phyloP scores from a whole-genome alignment of 768 basidiomycete genomes.

The Pilatotrama ljubarskyi region DNA sequence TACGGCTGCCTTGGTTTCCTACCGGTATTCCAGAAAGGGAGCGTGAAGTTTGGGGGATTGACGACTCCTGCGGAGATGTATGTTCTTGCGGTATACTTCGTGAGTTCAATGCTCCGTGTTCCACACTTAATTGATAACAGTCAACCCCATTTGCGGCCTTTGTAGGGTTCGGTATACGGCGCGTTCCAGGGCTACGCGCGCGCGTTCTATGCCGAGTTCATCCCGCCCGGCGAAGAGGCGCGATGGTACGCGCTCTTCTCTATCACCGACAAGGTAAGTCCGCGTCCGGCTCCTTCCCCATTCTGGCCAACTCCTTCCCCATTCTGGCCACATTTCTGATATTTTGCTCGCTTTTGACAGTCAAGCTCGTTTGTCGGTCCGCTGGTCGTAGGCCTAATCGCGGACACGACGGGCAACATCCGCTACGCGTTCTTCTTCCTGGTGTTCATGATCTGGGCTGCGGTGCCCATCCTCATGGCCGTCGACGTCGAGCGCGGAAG shows the following conservation, averaged over 20 bases:
- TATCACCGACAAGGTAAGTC: slow-evolving; percentile 81
- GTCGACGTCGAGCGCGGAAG: slow-evolving; percentile 73
- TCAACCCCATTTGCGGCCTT: neutral
- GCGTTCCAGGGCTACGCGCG: slow-evolving; percentile 91
- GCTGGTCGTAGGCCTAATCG: slow-evolving; percentile 81
- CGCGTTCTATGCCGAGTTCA: slow-evolving; percentile 82
- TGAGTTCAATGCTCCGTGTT: slow-evolving; percentile 31
- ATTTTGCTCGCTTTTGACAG: slow-evolving; percentile 38
- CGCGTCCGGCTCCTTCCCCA: slow-evolving; percentile 21
- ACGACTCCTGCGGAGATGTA: slow-evolving; percentile 86
- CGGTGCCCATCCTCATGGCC: slow-evolving; percentile 70
- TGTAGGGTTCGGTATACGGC: slow-evolving; percentile 70
- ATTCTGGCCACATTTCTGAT: neutral
- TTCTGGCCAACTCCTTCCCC: too few species aligned
- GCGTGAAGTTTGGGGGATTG: slow-evolving; percentile 64
- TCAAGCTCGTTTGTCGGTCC: slow-evolving; percentile 93
- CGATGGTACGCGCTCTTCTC: slow-evolving; percentile 87
- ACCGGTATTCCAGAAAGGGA: slow-evolving; percentile 42
- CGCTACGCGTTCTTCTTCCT: slow-evolving; percentile 91
- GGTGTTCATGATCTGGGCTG: slow-evolving; percentile 74
- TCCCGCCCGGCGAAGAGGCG: slow-evolving; percentile 88
- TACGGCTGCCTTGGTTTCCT: slow-evolving; percentile 87
- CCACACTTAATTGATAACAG: neutral
- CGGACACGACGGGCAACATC: slow-evolving; percentile 89
- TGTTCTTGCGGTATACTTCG: slow-evolving; percentile 79